Percentiles rank a stretch among this genome's conserved stretches.
These are phyloP conservation scores for Pseudonectria foliicola DNA, from an alignment of 2,329 filamentous ascomycete species.

Conservation along the genomic window DNA sequence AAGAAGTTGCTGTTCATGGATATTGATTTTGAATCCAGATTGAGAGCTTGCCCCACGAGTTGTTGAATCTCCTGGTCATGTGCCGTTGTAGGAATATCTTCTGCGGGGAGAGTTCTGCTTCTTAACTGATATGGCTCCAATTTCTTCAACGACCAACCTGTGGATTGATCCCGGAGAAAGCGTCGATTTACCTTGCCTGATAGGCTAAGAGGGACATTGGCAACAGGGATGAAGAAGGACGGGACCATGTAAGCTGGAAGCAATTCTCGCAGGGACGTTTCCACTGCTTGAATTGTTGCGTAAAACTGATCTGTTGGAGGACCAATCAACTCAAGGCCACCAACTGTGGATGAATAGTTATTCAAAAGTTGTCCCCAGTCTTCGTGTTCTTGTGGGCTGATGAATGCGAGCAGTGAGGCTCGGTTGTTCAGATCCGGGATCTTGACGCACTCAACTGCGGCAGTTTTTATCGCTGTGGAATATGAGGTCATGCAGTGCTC, in stretches of 20 bases:
- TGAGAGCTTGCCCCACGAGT: constrained; percentile 2
- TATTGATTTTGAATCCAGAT: constrained; percentile 14
- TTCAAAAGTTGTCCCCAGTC: neutral
- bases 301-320: constrained; percentile 1
- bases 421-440: constrained; percentile 1
- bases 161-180: constrained; percentile 1
- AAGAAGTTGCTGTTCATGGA: constrained; percentile 19
- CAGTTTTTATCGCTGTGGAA: neutral
- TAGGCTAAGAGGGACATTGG: constrained; percentile 1
- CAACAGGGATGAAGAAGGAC: constrained; percentile 3
- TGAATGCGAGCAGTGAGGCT: constrained; percentile 1
- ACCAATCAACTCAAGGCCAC: neutral
- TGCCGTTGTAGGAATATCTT: neutral
- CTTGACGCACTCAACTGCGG: constrained; percentile 1
- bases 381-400: neutral
- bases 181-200: constrained; percentile 1
- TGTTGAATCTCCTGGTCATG: neutral
- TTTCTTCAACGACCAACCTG: neutral
- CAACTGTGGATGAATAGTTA: neutral
- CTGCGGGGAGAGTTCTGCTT: neutral
- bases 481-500: constrained; percentile 6
- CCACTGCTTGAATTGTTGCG: neutral
- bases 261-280: neutral
- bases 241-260: constrained; percentile 11
- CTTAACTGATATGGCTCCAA: neutral